Evolutionary conservation across 176 grass and related monocot species (phyloP).

Genomic region (Paspalum vaginatum): DNA sequence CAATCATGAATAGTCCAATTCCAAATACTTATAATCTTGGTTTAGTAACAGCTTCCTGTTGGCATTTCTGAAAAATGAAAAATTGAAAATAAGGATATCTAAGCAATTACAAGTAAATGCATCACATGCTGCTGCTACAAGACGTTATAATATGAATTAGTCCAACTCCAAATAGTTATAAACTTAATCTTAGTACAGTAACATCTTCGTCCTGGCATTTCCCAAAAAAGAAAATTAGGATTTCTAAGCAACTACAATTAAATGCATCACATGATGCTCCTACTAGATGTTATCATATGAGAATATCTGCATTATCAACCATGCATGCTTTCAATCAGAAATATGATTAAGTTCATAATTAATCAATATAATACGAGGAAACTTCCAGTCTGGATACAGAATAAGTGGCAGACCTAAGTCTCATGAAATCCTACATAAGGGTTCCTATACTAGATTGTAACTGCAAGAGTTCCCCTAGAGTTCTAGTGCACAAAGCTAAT

Average conservation of each 20-base stretch:
- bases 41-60: conserved; percentile 2
- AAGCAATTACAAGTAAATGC: conserved; percentile 20
- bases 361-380: conserved; percentile 9
- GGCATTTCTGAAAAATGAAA: conserved; percentile 20
- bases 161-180: not conserved
- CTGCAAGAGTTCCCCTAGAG: not conserved
- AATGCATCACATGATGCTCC: not conserved
- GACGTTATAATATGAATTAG: not conserved
- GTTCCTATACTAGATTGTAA: not conserved
- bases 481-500: not conserved
- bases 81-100: conserved; percentile 2
- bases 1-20: not conserved
- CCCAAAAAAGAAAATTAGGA: conserved; percentile 16
- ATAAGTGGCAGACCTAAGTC: not conserved
- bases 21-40: not conserved
- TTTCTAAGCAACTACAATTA: conserved; percentile 6
- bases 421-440: conserved; percentile 19
- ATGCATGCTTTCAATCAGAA: not conserved
- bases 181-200: not conserved
- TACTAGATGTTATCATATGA: not conserved
- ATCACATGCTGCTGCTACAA: not conserved
- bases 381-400: not conserved
- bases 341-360: not conserved
- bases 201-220: conserved; percentile 7
- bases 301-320: not conserved